Base-by-base conservation (phyloP, 169 alveolate genomes). In the Prorocentrum cordatum region DNA sequence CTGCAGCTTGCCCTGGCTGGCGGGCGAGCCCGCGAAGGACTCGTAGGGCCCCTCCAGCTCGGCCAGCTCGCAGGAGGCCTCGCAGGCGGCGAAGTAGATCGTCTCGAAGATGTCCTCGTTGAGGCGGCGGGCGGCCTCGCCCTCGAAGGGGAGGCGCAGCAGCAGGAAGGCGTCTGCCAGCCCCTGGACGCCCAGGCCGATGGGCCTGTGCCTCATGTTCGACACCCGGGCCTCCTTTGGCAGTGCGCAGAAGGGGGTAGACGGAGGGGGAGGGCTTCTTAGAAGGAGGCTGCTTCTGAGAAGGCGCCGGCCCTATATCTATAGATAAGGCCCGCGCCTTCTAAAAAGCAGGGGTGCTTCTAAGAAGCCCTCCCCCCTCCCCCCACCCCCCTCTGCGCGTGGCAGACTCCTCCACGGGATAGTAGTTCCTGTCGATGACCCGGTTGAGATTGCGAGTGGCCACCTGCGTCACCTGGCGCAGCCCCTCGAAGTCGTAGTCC, bases 161-260 rank as follows among this genome's bases (percentile, higher is more conserved):
- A 96, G 94, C 95, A 96, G 89, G 92, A 97, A 97, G 62, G 99
- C 96, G 92, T 98, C 99, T 9, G 99, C 99, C 39, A 98, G 94
- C 4, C 99, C 99, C 92, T 98, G 98, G 0, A 72, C 84, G 2
- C 84, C 84, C 70, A 72, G 26, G 10, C 84, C 68, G 16, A 59
- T 10, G 22, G 92, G 99, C 79, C 99, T 94, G 94, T 98, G 99
- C 42, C 98, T 95, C 84, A 94, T 79, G 92, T 97, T 98, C 61
- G 99, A 96, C n/a, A 91, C 92, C 68, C 95, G 89, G 31, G 99
- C 98, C 79, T 98, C 99, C 61, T 94, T n/a, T n/a, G n/a, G n/a
- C n/a, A n/a, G n/a, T n/a, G n/a, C n/a, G n/a, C n/a, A n/a, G n/a
- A n/a, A n/a, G n/a, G n/a, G n/a, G n/a, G n/a, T n/a, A n/a, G n/a